phyloP scores from a whole-genome alignment of 1,284 basidiomycete species.

The Microbotryum silenes-acaulis region DNA sequence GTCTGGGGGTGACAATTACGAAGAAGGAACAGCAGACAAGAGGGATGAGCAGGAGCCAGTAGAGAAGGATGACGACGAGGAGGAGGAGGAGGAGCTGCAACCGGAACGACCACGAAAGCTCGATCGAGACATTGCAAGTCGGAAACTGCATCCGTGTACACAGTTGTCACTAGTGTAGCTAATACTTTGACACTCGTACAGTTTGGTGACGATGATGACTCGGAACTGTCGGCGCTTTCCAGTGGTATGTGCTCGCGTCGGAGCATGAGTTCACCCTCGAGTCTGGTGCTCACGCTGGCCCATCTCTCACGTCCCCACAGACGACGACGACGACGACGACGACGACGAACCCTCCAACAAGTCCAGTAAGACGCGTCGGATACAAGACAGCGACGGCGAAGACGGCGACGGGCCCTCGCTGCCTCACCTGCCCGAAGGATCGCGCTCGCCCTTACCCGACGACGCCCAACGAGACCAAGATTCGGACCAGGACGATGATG shows the following conservation, averaged over 20 bases:
- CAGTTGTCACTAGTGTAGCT: too few species aligned
- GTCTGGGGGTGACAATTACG: neutral
- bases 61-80: too few species aligned
- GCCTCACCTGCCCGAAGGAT: neutral
- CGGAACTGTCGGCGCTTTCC: constrained; percentile 18
- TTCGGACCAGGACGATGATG: constrained; percentile 10
- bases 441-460: neutral
- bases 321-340: constrained; percentile 2
- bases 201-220: constrained; percentile 19
- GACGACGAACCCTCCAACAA: neutral
- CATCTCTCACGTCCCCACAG: neutral
- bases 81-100: too few species aligned
- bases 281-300: constrained; percentile 4
- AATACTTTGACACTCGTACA: neutral
- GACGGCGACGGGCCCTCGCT: neutral
- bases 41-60: too few species aligned
- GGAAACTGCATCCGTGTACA: too few species aligned
- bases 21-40: too few species aligned
- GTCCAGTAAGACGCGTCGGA: too few species aligned
- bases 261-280: neutral
- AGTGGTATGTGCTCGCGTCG: neutral
- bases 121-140: too few species aligned
- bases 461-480: neutral
- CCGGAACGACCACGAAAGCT: too few species aligned
- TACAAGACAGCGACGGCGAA: neutral